These are phyloP conservation scores for Kernera saxatilis DNA, from an alignment of 345 rosid genomes.

Conservation along the genomic window DNA sequence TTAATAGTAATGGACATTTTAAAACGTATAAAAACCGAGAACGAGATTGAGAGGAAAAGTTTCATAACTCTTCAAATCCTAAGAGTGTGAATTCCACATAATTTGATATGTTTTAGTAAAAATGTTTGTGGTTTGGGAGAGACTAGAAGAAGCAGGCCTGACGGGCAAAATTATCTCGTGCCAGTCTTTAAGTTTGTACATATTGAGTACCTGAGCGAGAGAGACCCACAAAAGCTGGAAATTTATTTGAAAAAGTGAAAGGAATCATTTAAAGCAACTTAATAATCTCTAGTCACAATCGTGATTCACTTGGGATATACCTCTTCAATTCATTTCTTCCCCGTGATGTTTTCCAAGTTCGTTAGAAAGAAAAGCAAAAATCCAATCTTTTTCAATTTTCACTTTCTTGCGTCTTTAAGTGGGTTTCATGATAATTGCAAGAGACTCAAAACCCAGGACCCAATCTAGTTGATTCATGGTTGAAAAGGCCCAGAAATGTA, in stretches of 20 bases:
- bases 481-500: slow-evolving; percentile 25
- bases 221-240: slow-evolving; percentile 33
- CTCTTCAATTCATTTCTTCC: slow-evolving; percentile 24
- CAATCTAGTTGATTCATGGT: slow-evolving; percentile 23
- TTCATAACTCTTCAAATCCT: background rate
- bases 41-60: background rate
- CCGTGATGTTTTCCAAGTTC: slow-evolving; percentile 14
- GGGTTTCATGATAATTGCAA: slow-evolving; percentile 27
- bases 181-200: slow-evolving; percentile 20
- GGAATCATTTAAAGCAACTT: slow-evolving; percentile 32
- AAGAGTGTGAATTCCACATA: background rate
- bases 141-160: slow-evolving; percentile 21
- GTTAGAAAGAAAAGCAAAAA: background rate
- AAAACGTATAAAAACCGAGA: background rate
- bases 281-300: slow-evolving; percentile 29
- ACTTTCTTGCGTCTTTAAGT: slow-evolving; percentile 9
- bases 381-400: background rate
- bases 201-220: slow-evolving; percentile 22
- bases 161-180: slow-evolving; percentile 12
- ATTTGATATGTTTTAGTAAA: background rate
- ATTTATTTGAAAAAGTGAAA: background rate
- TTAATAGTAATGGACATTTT: background rate
- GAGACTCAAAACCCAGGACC: slow-evolving; percentile 18
- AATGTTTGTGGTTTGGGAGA: background rate
- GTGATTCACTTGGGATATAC: slow-evolving; percentile 18